A percentile compares a stretch with the other conserved stretches of the same genome.
Evolutionary conservation across 73 alveolate species (phyloP).

Genomic region (Tetrahymena malaccensis): DNA sequence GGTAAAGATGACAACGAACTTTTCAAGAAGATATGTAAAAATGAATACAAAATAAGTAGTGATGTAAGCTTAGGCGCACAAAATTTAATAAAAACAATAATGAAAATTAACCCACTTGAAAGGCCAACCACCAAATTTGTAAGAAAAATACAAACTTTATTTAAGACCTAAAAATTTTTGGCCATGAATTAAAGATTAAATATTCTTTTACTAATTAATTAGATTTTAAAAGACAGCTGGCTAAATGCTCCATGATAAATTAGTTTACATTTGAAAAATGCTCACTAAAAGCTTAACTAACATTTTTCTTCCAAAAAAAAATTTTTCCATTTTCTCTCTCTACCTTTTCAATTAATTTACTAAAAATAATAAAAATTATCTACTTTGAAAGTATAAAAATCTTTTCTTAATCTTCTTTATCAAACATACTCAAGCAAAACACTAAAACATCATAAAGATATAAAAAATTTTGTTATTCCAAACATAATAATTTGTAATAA

Average conservation of each 20-base stretch:
- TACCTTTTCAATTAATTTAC: background rate
- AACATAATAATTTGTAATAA: background rate
- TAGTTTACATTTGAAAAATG: background rate
- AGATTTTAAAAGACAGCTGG: background rate
- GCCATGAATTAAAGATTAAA: background rate
- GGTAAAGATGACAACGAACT: constrained; percentile 62
- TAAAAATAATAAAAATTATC: too few relatives aligned
- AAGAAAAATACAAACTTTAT: background rate
- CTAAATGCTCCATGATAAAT: background rate
- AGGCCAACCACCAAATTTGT: constrained; percentile 50
- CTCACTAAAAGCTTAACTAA: background rate
- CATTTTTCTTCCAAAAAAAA: background rate
- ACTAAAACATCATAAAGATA: too few relatives aligned
- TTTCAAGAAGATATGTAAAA: constrained; percentile 52
- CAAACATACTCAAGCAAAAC: too few relatives aligned
- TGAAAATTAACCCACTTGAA: constrained; percentile 44
- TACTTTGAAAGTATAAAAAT: too few relatives aligned
- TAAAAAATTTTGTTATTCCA: background rate
- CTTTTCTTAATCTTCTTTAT: too few relatives aligned
- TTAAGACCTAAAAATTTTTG: background rate
- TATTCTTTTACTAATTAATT: background rate
- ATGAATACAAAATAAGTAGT: constrained; percentile 32
- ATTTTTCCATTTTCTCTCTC: background rate
- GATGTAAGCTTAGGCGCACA: constrained; percentile 30
- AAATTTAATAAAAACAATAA: constrained; percentile 23